Evolutionary conservation across 352 stramenopile species (phyloP).

Genomic region (Phytophthora ramorum): DNA sequence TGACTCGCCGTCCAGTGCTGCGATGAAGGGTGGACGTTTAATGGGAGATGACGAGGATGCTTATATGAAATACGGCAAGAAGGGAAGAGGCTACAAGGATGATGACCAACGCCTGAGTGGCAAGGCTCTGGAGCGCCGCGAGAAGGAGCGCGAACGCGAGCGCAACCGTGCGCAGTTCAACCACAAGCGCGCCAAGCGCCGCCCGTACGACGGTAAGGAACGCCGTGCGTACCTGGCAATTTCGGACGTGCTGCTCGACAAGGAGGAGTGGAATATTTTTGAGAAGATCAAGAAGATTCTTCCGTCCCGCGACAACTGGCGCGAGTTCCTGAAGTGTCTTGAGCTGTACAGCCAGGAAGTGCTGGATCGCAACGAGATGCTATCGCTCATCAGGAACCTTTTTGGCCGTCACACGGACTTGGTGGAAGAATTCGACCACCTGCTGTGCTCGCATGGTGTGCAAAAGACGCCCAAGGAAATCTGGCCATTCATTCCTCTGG

Average conservation of each 20-base stretch:
- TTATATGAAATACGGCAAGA: conserved; percentile 52
- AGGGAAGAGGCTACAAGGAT: conserved; percentile 58
- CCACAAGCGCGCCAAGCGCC: conserved; percentile 75
- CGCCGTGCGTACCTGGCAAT: conserved; percentile 76
- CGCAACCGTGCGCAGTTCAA: conserved; percentile 79
- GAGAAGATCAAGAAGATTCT: conserved; percentile 95
- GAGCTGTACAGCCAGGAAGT: conserved; percentile 98
- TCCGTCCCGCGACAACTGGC: conserved; percentile 93
- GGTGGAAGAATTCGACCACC: conserved; percentile 80
- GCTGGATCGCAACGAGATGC: conserved; percentile 89
- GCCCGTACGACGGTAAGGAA: conserved; percentile 76
- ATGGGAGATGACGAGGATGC: conserved; percentile 54
- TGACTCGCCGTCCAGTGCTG: conserved; percentile 63
- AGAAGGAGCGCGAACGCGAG: conserved; percentile 84
- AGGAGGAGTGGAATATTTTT: conserved; percentile 94
- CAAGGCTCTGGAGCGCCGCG: conserved; percentile 70
- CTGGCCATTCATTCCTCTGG: conserved; percentile 92
- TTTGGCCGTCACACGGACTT: conserved; percentile 88
- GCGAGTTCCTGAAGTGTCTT: conserved; percentile 98
- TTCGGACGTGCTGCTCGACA: conserved; percentile 82
- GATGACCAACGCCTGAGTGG: conserved; percentile 59
- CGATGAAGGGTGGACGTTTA: conserved; percentile 55
- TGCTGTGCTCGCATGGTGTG: conserved; percentile 79
- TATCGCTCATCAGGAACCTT: conserved; percentile 89
- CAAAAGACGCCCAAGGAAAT: conserved; percentile 89